phyloP scores from a whole-genome alignment of 2,329 filamentous ascomycete genomes.

The Seiridium unicorne region DNA sequence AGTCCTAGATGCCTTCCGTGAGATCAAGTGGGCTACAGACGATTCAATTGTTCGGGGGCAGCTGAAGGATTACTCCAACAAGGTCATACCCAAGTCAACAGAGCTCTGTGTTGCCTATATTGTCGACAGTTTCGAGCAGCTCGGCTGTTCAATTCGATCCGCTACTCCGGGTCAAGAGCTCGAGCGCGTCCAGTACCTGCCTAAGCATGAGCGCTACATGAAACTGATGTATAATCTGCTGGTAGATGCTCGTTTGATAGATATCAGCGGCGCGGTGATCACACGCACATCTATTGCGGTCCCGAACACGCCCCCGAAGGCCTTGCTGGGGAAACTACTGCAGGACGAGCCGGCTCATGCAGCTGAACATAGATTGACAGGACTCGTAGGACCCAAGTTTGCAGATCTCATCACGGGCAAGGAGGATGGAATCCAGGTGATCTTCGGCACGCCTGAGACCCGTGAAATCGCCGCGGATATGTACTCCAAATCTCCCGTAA shows the following conservation, averaged over 20 bases:
- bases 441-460: slow-evolving; percentile 35
- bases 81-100: too few species aligned
- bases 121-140: neutral
- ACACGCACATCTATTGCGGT: too few species aligned
- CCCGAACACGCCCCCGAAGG: neutral
- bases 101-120: neutral
- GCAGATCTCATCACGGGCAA: slow-evolving; percentile 28
- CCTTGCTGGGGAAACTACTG: slow-evolving; percentile 16
- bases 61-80: too few species aligned
- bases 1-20: too few species aligned
- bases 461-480: slow-evolving; percentile 32
- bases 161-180: neutral
- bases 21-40: too few species aligned
- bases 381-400: slow-evolving; percentile 23
- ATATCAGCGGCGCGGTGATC: neutral
- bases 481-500: slow-evolving; percentile 34
- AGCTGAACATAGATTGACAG: slow-evolving; percentile 22
- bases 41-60: too few species aligned
- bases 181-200: neutral
- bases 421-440: slow-evolving; percentile 33
- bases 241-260: neutral
- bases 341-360: slow-evolving; percentile 22
- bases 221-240: neutral
- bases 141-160: neutral
- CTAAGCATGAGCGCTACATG: neutral